These are phyloP conservation scores for Dalbergia cochinchinensis DNA, from an alignment of 306 rosid genomes.

Conservation along the genomic window DNA sequence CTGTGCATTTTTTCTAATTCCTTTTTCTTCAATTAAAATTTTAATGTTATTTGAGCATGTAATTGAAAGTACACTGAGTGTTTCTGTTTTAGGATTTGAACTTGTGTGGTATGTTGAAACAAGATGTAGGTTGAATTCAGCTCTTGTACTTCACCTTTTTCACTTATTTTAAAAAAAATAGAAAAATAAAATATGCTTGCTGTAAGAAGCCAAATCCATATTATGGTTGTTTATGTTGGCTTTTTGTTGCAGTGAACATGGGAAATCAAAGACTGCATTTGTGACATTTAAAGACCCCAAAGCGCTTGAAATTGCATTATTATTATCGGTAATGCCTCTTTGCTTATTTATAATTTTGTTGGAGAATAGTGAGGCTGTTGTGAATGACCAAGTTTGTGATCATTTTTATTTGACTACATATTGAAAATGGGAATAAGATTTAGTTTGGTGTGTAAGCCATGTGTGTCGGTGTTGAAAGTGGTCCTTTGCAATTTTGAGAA, in stretches of 20 bases:
- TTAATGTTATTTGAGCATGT: neutral
- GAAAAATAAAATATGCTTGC: neutral
- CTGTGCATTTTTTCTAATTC: neutral
- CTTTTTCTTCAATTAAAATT: neutral
- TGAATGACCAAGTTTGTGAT: neutral
- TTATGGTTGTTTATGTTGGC: slow-evolving; percentile 19
- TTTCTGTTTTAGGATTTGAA: slow-evolving; percentile 25
- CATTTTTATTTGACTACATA: neutral
- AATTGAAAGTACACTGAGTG: slow-evolving; percentile 15
- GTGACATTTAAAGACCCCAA: slow-evolving; percentile 91
- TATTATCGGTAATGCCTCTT: slow-evolving; percentile 74
- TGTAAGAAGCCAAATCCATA: slow-evolving; percentile 21
- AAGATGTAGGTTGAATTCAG: slow-evolving; percentile 30
- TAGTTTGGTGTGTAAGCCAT: neutral
- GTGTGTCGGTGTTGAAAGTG: slow-evolving; percentile 3
- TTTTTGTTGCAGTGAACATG: slow-evolving; percentile 74
- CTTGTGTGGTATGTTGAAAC: slow-evolving; percentile 6
- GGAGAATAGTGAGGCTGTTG: neutral
- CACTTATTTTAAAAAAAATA: neutral
- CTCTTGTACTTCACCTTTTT: neutral
- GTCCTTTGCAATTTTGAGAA: slow-evolving; percentile 11
- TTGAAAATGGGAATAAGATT: neutral
- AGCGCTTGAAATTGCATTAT: slow-evolving; percentile 91
- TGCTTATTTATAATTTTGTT: slow-evolving; percentile 39
- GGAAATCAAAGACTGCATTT: slow-evolving; percentile 82